A percentile compares a stretch with the other conserved stretches of the same genome.
phyloP scores from a whole-genome alignment of 805 yeast species.

The Spathaspora arborariae region DNA sequence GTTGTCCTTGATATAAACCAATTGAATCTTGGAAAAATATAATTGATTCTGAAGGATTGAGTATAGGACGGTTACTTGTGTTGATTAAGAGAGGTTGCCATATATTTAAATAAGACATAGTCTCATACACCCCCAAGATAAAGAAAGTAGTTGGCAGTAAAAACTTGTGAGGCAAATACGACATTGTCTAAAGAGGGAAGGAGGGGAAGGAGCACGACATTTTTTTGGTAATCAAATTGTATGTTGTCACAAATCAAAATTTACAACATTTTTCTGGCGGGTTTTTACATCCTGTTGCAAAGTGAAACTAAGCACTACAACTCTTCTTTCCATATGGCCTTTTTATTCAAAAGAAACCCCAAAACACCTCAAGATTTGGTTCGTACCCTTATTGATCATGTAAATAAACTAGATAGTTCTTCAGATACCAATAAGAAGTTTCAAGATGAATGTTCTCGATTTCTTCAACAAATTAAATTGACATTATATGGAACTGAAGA shows the following conservation, averaged over 20 bases:
- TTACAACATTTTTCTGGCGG: conserved; percentile 1
- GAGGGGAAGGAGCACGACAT: background rate
- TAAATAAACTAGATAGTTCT: conserved; percentile 53
- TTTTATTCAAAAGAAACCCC: conserved; percentile 85
- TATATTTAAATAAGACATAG: conserved; percentile 13
- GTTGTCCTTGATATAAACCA: conserved; percentile 77
- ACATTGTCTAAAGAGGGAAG: background rate
- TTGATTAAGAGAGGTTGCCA: conserved; percentile 38
- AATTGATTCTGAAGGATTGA: conserved; percentile 28
- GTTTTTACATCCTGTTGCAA: background rate
- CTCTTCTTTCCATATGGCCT: conserved; percentile 57
- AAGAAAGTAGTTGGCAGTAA: too few relatives aligned
- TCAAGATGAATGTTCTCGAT: conserved; percentile 74
- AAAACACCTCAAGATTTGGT: conserved; percentile 86
- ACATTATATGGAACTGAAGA: conserved; percentile 56
- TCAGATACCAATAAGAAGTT: conserved; percentile 32
- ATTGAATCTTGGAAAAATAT: conserved; percentile 37
- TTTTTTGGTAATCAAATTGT: background rate
- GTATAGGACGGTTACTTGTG: conserved; percentile 37
- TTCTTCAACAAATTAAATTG: conserved; percentile 58
- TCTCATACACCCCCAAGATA: background rate
- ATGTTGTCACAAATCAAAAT: background rate
- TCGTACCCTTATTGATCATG: conserved; percentile 68
- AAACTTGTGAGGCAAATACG: background rate
- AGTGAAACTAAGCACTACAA: background rate